These are phyloP conservation scores for Citrus medica DNA, from an alignment of 345 rosid species.

Conservation along the genomic window DNA sequence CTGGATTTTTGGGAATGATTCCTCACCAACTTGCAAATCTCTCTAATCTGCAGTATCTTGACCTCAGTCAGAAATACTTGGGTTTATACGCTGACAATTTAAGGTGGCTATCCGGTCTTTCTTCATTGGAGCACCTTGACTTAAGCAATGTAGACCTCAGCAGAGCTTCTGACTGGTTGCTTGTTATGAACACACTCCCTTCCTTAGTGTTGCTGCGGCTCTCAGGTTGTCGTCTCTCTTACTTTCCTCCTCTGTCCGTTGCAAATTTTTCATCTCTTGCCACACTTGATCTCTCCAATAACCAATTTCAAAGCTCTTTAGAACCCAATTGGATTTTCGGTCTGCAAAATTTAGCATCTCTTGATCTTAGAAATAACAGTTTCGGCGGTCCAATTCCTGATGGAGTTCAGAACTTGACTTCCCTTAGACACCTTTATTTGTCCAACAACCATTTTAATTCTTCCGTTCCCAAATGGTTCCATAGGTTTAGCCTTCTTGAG, in stretches of 20 bases:
- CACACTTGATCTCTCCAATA: background rate
- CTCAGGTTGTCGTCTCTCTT: background rate
- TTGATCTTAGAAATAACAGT: background rate
- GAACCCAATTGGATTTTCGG: background rate
- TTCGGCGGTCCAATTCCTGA: background rate
- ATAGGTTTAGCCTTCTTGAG: background rate
- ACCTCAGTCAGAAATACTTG: too few relatives aligned
- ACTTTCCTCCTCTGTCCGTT: background rate
- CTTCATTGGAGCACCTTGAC: background rate
- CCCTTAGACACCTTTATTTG: constrained; percentile 2
- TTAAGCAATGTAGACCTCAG: background rate
- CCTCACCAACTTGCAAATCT: too few relatives aligned
- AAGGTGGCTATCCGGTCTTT: background rate
- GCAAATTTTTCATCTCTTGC: background rate
- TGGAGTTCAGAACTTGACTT: constrained; percentile 1
- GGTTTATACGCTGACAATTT: too few relatives aligned
- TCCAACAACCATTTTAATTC: background rate
- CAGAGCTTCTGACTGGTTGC: background rate
- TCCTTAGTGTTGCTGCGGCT: background rate
- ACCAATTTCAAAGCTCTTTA: background rate
- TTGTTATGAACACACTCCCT: background rate
- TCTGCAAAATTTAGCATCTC: background rate
- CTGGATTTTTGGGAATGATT: too few relatives aligned
- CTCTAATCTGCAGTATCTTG: too few relatives aligned
- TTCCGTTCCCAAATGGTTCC: constrained; percentile 6